Evolutionary conservation across 768 basidiomycete genomes (phyloP).

Genomic region (Lentinula sp.): DNA sequence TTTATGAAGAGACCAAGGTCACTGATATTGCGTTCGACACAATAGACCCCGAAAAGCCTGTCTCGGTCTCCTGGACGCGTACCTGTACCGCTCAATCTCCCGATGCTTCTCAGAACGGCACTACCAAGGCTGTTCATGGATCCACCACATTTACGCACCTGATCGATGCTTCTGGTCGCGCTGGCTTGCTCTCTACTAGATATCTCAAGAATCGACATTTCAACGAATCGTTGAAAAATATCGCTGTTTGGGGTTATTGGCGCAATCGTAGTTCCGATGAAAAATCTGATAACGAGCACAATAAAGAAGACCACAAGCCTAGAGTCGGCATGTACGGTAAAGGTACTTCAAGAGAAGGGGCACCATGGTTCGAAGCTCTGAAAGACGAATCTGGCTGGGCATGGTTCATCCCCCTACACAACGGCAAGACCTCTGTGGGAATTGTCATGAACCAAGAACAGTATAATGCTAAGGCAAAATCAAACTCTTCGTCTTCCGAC

Average conservation of each 20-base stretch:
- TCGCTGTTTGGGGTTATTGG: constrained; percentile 82
- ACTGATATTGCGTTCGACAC: constrained; percentile 39
- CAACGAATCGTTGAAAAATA: constrained; percentile 64
- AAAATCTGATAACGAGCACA: not conserved
- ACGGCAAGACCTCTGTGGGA: constrained; percentile 57
- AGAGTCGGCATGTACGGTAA: constrained; percentile 44
- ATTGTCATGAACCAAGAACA: constrained; percentile 53
- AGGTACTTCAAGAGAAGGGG: constrained; percentile 44
- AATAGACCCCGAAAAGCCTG: constrained; percentile 33
- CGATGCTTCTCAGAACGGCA: constrained; percentile 12
- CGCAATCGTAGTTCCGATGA: not conserved
- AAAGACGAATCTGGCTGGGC: constrained; percentile 69
- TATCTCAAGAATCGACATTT: constrained; percentile 67
- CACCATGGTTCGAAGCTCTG: constrained; percentile 69
- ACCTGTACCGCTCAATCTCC: constrained; percentile 35
- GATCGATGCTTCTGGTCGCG: constrained; percentile 72
- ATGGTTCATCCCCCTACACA: constrained; percentile 67
- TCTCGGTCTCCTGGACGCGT: constrained; percentile 51
- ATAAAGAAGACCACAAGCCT: not conserved
- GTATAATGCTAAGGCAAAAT: constrained; percentile 31
- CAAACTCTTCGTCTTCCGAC: not conserved
- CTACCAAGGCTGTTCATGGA: constrained; percentile 20
- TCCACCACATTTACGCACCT: constrained; percentile 60
- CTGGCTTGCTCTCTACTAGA: constrained; percentile 61
- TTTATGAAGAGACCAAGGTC: constrained; percentile 52